Conservation (phyloP, 2,329 filamentous ascomycete genomes). For the Daldinia sp. region DNA sequence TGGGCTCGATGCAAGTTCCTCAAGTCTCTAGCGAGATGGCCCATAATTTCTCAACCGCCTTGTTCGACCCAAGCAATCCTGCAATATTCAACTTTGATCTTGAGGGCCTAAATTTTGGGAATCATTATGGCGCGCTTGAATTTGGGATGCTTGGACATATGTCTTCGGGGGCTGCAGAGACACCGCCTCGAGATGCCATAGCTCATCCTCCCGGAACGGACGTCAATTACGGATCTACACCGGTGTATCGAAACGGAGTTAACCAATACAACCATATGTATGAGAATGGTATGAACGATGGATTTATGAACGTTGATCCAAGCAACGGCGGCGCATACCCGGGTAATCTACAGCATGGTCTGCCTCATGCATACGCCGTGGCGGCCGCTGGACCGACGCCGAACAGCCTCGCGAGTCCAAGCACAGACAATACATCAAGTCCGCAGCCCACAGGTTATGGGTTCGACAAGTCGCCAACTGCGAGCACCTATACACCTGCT, state of each 20-base stretch:
- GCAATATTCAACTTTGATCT: slow-evolving; percentile 96
- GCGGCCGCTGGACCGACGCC: slow-evolving; percentile 61
- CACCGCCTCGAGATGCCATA: slow-evolving; percentile 71
- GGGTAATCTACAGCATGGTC: slow-evolving; percentile 67
- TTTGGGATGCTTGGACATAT: slow-evolving; percentile 97
- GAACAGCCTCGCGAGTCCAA: slow-evolving; percentile 69
- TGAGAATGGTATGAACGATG: slow-evolving; percentile 60
- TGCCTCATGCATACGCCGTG: slow-evolving; percentile 72
- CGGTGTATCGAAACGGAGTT: slow-evolving; percentile 62
- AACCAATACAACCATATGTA: slow-evolving; percentile 60
- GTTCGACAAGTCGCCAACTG: slow-evolving; percentile 64
- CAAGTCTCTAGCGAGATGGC: slow-evolving; percentile 60
- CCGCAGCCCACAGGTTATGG: slow-evolving; percentile 62
- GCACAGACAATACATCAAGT: slow-evolving; percentile 69
- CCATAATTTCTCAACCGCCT: slow-evolving; percentile 58
- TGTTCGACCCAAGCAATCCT: slow-evolving; percentile 92
- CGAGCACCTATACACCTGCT: slow-evolving; percentile 48
- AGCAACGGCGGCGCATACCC: slow-evolving; percentile 58
- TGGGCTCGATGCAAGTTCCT: slow-evolving; percentile 58
- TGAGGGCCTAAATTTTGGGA: slow-evolving; percentile 92
- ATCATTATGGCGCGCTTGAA: slow-evolving; percentile 93
- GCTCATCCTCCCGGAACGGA: slow-evolving; percentile 51
- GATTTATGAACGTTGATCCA: slow-evolving; percentile 63
- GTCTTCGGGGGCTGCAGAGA: slow-evolving; percentile 88
- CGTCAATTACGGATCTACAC: slow-evolving; percentile 53